These are phyloP conservation scores for Diaporthe vexans DNA, from an alignment of 2,329 filamentous ascomycete species.

Conservation along the genomic window DNA sequence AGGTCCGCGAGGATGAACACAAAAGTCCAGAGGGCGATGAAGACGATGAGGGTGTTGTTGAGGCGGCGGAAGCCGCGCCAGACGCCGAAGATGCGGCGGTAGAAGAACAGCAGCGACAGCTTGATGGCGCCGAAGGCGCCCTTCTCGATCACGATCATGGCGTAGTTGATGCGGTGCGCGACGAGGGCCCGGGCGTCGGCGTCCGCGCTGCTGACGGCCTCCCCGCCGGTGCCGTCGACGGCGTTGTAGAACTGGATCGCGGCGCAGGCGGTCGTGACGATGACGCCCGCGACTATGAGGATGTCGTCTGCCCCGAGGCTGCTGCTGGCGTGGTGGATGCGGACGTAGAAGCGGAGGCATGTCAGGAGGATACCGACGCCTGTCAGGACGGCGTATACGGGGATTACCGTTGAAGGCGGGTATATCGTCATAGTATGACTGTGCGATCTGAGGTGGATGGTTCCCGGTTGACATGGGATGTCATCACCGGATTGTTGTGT, in stretches of 20 bases:
- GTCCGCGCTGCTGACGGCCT: neutral
- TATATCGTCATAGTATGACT: neutral
- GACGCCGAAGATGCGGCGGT: neutral
- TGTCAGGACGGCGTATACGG: neutral
- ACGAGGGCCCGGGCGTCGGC: neutral
- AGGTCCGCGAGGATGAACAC: neutral
- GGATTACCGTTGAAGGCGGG: neutral
- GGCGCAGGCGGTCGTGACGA: neutral
- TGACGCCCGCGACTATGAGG: neutral
- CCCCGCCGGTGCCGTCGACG: neutral
- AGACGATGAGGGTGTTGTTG: neutral
- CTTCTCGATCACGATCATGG: neutral
- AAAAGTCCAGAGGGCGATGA: neutral
- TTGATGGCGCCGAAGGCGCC: neutral
- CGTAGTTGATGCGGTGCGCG: neutral
- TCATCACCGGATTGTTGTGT: neutral
- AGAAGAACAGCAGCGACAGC: neutral
- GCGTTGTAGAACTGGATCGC: constrained; percentile 12
- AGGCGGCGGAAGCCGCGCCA: neutral
- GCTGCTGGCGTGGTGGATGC: neutral
- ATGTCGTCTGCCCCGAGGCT: neutral
- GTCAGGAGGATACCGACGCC: neutral
- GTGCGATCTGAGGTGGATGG: neutral
- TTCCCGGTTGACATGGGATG: neutral
- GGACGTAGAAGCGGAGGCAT: neutral